Base-by-base conservation (phyloP, 2,329 filamentous ascomycete species). In the Talaromyces rugulosus region DNA sequence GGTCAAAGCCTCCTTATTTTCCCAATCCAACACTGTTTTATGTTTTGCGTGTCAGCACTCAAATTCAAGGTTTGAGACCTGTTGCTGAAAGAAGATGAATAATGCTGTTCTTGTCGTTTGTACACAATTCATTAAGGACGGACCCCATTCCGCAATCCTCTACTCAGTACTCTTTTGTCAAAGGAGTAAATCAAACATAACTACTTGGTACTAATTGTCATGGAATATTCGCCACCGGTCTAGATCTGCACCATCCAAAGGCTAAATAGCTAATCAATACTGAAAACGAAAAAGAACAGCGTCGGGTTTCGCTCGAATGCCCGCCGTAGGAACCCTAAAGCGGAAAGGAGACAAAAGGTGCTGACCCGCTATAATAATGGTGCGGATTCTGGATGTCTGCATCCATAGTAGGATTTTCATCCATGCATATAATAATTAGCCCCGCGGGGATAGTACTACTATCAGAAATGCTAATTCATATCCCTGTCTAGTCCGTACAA, bases 351-450 rank as follows among this genome's bases (percentile, higher is more conserved):
- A 16, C 34, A 16, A 5, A 40, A 40, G 12, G 34, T 40, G 34
- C 14, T 9, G 31, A 9, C 34, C 34, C 1, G 34, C 34, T 40
- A 14, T 14, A 3, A 16, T 14, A 16, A 47, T 6, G 8, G 16
- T 47, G 42, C 11, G 34, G 42, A 47, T 27, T 27, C 18, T 23
- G 23, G 12, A 36, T 8, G 33, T 3, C 33, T 23, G n/a, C 40
- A 23, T 23, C 42, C 34, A 3, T 7, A 47, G 23, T 18, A 47
- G 44, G 52, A 60, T 56, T 47, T 50, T 28, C 8, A 36, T 60
- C 59, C 51, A 62, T 62, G 61, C 56, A 51, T 47, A 47, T 47
- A 47, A 47, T 14, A 47, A 47, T 9, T 23, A 27, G 23, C 44
- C 44, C 44, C 44, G 44, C 44, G 44, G 44, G 36, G 44, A 47